Evolutionary conservation across 2,329 filamentous ascomycete genomes (phyloP).

Genomic region (Penicillium capsulatum): DNA sequence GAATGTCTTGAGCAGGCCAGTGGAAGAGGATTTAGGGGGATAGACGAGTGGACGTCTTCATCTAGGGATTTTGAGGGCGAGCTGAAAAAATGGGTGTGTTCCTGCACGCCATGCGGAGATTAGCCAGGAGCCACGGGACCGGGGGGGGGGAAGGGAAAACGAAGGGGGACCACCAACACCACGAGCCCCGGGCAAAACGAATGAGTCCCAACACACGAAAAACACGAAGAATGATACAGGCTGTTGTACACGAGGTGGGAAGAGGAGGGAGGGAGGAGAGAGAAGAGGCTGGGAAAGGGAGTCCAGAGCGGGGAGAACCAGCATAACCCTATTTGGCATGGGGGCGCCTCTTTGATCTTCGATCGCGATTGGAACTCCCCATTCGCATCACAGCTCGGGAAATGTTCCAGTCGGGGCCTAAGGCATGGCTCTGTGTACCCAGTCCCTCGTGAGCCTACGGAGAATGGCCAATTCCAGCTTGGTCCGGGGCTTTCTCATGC

Average conservation of each 20-base stretch:
- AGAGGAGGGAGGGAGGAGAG: constrained; percentile 16
- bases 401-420: constrained; percentile 5
- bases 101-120: constrained; percentile 35
- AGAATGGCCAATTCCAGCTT: constrained; percentile 8
- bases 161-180: too few species aligned
- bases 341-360: too few species aligned
- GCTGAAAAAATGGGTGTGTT: constrained; percentile 19
- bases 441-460: too few species aligned
- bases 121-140: constrained; percentile 24
- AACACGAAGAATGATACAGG: constrained; percentile 16
- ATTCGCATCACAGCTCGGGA: too few species aligned
- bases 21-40: constrained; percentile 9
- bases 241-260: constrained; percentile 24
- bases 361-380: too few species aligned
- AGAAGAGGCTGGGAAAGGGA: constrained; percentile 19
- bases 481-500: constrained; percentile 7
- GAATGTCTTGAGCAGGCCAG: constrained; percentile 35
- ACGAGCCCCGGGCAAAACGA: constrained; percentile 15
- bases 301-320: constrained; percentile 21
- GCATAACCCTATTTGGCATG: constrained; percentile 18
- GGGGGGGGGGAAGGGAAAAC: too few species aligned
- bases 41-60: constrained; percentile 12
- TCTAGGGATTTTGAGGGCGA: constrained; percentile 15
- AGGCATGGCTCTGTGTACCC: too few species aligned
- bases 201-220: constrained; percentile 24